Evolutionary conservation across 2,329 filamentous ascomycete species (phyloP).

Genomic region (Apiospora aurea): DNA sequence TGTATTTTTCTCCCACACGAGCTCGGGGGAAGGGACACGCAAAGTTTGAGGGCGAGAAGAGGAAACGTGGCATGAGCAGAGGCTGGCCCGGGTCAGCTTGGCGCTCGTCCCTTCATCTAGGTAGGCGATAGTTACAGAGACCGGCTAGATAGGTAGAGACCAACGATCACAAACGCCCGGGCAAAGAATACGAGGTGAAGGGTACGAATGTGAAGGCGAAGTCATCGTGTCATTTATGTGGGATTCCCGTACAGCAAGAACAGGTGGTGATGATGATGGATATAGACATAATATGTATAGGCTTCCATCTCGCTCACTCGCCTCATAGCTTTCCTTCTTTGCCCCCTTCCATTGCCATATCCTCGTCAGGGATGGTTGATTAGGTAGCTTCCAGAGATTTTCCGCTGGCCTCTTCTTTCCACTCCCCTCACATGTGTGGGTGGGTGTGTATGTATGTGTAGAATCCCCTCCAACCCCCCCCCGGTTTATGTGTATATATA

Average conservation of each 20-base stretch:
- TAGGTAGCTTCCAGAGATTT: constrained; percentile 17
- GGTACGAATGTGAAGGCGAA: background rate
- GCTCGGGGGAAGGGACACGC: too few relatives aligned
- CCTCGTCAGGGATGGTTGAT: background rate
- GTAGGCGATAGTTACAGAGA: background rate
- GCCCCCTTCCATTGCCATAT: background rate
- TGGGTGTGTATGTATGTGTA: background rate
- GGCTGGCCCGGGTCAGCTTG: background rate
- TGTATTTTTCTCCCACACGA: too few relatives aligned
- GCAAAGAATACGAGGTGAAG: background rate
- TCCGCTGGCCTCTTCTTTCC: background rate
- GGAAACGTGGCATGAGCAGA: background rate
- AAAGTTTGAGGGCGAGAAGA: too few relatives aligned
- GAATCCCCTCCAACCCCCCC: background rate
- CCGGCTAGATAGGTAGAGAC: background rate
- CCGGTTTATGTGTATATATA: constrained; percentile 4
- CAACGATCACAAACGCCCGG: background rate
- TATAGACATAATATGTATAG: background rate
- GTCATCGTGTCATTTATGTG: background rate
- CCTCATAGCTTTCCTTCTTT: background rate
- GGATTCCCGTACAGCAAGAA: constrained; percentile 12
- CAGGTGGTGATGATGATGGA: background rate
- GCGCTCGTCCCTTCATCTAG: background rate
- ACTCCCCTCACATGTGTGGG: background rate
- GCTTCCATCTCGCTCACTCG: background rate